Conservation (phyloP, 2,329 filamentous ascomycete genomes). For the Neopestalotiopsis clavispora region DNA sequence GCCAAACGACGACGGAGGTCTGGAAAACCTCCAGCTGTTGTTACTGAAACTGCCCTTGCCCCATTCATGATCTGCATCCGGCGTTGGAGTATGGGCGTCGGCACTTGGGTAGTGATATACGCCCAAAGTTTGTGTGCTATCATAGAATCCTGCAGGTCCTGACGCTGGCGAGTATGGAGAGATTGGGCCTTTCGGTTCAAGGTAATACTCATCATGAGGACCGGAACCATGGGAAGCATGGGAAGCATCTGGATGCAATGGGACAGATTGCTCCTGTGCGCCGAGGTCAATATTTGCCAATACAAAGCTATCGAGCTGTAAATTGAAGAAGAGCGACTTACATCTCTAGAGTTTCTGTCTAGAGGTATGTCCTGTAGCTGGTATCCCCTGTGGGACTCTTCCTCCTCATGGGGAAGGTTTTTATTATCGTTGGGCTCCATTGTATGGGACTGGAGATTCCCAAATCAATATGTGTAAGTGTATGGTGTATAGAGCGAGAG, state of each 20-base stretch:
- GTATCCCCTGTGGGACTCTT: background rate
- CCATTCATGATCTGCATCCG: background rate
- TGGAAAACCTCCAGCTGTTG: slow-evolving; percentile 46
- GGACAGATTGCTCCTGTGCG: background rate
- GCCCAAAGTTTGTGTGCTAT: background rate
- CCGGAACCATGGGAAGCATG: background rate
- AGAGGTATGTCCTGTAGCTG: background rate
- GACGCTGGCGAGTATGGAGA: background rate
- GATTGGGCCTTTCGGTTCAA: background rate
- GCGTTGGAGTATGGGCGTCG: background rate
- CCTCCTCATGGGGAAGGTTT: background rate
- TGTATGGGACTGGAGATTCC: background rate
- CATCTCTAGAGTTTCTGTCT: background rate
- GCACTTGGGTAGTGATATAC: slow-evolving; percentile 2
- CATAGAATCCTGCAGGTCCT: background rate
- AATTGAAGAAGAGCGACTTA: background rate
- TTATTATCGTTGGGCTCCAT: background rate
- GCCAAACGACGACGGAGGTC: slow-evolving; percentile 61
- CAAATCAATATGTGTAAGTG: background rate
- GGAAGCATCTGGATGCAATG: background rate
- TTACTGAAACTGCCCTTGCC: slow-evolving; percentile 35
- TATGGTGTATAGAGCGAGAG: background rate
- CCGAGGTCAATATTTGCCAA: no score
- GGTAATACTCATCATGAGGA: background rate
- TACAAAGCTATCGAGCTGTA: no score